Base-by-base conservation (phyloP, 345 rosid genomes). In the Barbarea vulgaris region DNA sequence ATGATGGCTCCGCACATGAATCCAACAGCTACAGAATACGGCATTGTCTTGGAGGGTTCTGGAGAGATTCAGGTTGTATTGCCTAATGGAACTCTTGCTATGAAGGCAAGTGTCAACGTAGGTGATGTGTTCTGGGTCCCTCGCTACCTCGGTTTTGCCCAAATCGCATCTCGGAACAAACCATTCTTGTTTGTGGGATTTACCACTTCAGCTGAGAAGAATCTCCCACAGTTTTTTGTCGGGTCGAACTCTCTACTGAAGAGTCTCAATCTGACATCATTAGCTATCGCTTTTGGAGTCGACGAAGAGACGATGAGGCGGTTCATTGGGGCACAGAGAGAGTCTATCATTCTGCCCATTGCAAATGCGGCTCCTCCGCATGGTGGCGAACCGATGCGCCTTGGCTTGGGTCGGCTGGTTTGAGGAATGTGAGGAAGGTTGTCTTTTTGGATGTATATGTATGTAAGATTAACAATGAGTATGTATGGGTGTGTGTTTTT, bases 1-100 rank as follows among this genome's bases (percentile, higher is more conserved):
- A 92, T 95, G 99, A 70, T 95, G 96, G 94, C 96, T n/a, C 99
- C 98, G 0, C 98, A 95, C 66, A 81, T 90, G 81, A 95, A 95
- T 74, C 96, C 97, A 13, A 84, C 78, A 4, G 96, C 97, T 0
- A 90, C 96, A 0, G 97, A 95, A 33, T 95, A 87, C n/a, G 97
- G 96, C 6, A 65, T 92, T 1, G 93, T 92, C 9, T 54, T 86
- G 72, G 74, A 81, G 0, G 99, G 99, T 46, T 63, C 77, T 0
- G 99, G 96, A 5, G 83, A 83, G n/a, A 82, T 95, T 9, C 89
- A 92, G 72, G 81, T 90, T 1, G 91, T 90, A 31, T 76, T 51
- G 69, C 98, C 99, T 2, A 90, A 95, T 39, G 96, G 99, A 67
- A 89, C 90, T 2, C 68, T 70, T 0, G 98, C 98, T 11, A 48